Percentiles rank a stretch among this genome's conserved stretches.
Evolutionary conservation across 1,139 yeast species (phyloP).

Genomic region (Protomyces pachydermus): DNA sequence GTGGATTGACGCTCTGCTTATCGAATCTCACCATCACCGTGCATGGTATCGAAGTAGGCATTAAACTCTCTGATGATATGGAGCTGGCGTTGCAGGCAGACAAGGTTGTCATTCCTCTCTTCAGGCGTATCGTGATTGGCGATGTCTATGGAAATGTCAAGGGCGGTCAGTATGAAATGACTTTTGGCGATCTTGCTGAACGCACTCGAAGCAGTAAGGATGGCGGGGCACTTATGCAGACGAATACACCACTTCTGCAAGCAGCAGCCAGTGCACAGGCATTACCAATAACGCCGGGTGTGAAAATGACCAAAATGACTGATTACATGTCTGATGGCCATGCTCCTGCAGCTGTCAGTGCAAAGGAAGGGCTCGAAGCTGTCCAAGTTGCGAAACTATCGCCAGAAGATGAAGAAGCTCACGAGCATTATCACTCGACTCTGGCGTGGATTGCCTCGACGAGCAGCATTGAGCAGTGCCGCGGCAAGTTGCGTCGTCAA

Average conservation of each 20-base stretch:
- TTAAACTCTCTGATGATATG: slow-evolving; percentile 24
- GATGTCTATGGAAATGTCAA: slow-evolving; percentile 22
- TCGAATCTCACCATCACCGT: slow-evolving; percentile 16
- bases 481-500: neutral
- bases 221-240: slow-evolving; percentile 19
- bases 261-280: slow-evolving; percentile 14
- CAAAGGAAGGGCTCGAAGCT: neutral
- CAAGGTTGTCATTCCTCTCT: slow-evolving; percentile 11
- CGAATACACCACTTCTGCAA: slow-evolving; percentile 18
- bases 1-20: slow-evolving; percentile 11
- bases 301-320: slow-evolving; percentile 12
- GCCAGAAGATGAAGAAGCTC: slow-evolving; percentile 13
- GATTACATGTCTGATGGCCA: slow-evolving; percentile 18
- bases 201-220: slow-evolving; percentile 1
- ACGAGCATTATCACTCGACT: slow-evolving; percentile 4
- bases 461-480: slow-evolving; percentile 9
- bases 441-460: slow-evolving; percentile 12
- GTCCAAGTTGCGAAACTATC: slow-evolving; percentile 9
- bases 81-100: slow-evolving; percentile 19
- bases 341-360: slow-evolving; percentile 15
- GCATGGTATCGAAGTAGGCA: slow-evolving; percentile 24
- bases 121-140: slow-evolving; percentile 15
- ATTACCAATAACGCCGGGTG: neutral
- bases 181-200: slow-evolving; percentile 20
- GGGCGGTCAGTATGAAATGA: slow-evolving; percentile 25